phyloP scores from a whole-genome alignment of 768 basidiomycete species.

The Hortiboletus flavorubellus region DNA sequence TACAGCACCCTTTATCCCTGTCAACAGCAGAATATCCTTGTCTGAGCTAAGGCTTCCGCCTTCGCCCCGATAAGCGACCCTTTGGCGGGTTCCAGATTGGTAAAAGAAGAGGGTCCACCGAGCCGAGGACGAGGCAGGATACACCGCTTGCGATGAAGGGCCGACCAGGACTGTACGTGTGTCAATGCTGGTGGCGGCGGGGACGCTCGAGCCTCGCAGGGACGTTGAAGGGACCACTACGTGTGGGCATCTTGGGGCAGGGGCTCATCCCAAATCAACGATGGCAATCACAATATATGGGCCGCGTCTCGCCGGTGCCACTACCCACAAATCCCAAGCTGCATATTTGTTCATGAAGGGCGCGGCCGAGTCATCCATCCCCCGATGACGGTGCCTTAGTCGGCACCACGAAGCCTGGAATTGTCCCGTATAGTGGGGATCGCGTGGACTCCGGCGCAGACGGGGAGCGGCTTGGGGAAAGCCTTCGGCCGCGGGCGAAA shows the following conservation, averaged over 20 bases:
- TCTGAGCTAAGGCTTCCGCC: too few species aligned
- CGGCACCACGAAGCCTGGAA: slow-evolving; percentile 73
- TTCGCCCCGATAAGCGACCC: too few species aligned
- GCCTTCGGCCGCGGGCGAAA: neutral
- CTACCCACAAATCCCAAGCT: slow-evolving; percentile 5
- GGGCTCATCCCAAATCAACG: slow-evolving; percentile 5
- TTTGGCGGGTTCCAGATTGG: too few species aligned
- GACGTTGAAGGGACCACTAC: neutral
- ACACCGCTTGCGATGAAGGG: slow-evolving; percentile 27
- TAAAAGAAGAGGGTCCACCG: slow-evolving; percentile 17
- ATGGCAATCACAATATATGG: slow-evolving; percentile 5
- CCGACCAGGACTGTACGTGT: slow-evolving; percentile 28
- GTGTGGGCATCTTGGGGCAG: slow-evolving; percentile 11
- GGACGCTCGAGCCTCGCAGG: slow-evolving; percentile 6
- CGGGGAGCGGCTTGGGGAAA: slow-evolving; percentile 4
- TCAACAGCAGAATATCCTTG: too few species aligned
- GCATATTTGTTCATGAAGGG: slow-evolving; percentile 36
- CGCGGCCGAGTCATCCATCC: slow-evolving; percentile 37
- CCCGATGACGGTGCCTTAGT: slow-evolving; percentile 46
- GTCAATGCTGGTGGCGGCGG: slow-evolving; percentile 23
- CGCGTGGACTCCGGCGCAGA: neutral
- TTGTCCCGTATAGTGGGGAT: slow-evolving; percentile 13
- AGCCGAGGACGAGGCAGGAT: slow-evolving; percentile 25
- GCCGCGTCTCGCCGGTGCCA: slow-evolving; percentile 6
- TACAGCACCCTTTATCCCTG: too few species aligned